phyloP scores from a whole-genome alignment of 2,329 filamentous ascomycete species.

The Colletotrichum shisoi region DNA sequence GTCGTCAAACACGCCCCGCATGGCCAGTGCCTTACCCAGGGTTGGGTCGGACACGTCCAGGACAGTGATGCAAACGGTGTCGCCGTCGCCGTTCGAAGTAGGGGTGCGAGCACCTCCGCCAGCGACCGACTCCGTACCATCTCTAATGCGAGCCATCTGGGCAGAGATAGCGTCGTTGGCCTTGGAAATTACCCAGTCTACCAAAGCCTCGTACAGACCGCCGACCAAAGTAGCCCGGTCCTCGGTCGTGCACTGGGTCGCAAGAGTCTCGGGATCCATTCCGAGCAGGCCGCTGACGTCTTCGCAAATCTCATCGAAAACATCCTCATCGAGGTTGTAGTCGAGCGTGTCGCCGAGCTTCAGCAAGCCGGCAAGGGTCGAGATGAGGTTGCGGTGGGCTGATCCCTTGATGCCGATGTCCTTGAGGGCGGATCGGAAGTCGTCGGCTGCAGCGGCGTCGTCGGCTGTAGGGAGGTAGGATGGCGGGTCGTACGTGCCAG shows the following conservation, averaged over 20 bases:
- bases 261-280: constrained; percentile 82
- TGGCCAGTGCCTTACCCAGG: constrained; percentile 85
- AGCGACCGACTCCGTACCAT: constrained; percentile 72
- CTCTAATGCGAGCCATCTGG: constrained; percentile 73
- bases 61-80: constrained; percentile 88
- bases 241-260: constrained; percentile 80
- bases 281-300: constrained; percentile 88
- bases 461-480: constrained; percentile 91
- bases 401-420: constrained; percentile 93
- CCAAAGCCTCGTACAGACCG: constrained; percentile 89
- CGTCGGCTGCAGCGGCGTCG: constrained; percentile 89
- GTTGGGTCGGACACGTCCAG: constrained; percentile 82
- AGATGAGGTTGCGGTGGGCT: constrained; percentile 81
- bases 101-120: constrained; percentile 70
- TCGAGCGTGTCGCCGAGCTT: constrained; percentile 92
- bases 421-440: constrained; percentile 86
- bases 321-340: constrained; percentile 83
- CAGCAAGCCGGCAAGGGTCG: constrained; percentile 82
- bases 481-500: constrained; percentile 84
- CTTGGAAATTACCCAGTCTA: constrained; percentile 91
- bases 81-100: constrained; percentile 73
- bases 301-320: constrained; percentile 84
- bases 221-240: constrained; percentile 84
- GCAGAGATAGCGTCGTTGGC: constrained; percentile 84
- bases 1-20: constrained; percentile 93